Base-by-base conservation (phyloP, 2,329 filamentous ascomycete species). In the Colletotrichum paranaense region DNA sequence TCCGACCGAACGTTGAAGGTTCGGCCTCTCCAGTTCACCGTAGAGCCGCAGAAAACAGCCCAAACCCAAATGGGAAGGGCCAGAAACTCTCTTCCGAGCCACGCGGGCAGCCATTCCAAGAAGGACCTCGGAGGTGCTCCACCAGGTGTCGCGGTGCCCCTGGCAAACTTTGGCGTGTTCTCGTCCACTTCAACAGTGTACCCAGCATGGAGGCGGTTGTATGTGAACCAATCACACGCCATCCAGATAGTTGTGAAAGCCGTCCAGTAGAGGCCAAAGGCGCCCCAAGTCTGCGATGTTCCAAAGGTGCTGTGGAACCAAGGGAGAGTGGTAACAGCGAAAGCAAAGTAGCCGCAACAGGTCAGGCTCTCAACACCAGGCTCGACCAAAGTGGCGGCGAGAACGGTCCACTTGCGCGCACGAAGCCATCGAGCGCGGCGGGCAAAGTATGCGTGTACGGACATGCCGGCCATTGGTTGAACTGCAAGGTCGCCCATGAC, bases 341-440 rank as follows among this genome's bases (percentile, higher is more conserved):
- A 97, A 1, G 95, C 90, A 56, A 95, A 91, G 79, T 97, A 95
- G 0, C 92, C 84, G 26, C 93, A 95, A 83, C 95, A 98, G 0
- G 98, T 80, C 42, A 99, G 89, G 32, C 93, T 93, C 82, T 99
- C 97, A 0, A 97, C 95, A 2, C 95, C 95, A 0, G 96, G 97
- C 80, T 99, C 97, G 3, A 98, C 94, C 1, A 98, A 85, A 0
- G 97, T 98, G 0, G 97, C 97, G 0, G 93, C 86, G 1, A 94
- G 88, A 16, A 99, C 97, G 0, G 96, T 98, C 86, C 95, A 98
- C 82, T 99, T 99, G 58, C 97, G 89, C 1, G 98, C 97, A 6
- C 97, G 91, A 28, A 98, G 86, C 97, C 97, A 99, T 64, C 97
- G 90, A 4, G 95, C 92, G 28, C 97, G 90, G 14, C 97, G 92